A percentile compares a stretch with the other conserved stretches of the same genome.
Evolutionary conservation across 805 yeast genomes (phyloP).

Genomic region (Candida tibetensis): DNA sequence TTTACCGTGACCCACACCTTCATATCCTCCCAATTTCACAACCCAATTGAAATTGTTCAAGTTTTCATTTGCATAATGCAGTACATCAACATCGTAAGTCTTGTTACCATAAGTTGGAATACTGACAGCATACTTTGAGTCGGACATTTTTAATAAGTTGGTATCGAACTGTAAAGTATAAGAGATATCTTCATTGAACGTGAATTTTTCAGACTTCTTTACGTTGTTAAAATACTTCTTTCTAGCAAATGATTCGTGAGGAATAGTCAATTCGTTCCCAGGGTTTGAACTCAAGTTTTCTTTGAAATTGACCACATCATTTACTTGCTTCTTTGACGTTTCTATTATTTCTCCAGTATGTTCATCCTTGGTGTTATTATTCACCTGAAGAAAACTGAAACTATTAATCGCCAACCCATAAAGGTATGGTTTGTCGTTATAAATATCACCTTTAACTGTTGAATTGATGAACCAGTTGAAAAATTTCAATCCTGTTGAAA

Average conservation of each 20-base stretch:
- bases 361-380: conserved; percentile 13
- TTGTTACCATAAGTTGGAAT: conserved; percentile 48
- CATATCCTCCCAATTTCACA: conserved; percentile 36
- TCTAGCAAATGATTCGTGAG: conserved; percentile 35
- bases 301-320: conserved; percentile 9
- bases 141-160: conserved; percentile 48
- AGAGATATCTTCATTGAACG: conserved; percentile 32
- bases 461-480: conserved; percentile 61
- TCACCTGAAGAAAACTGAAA: conserved; percentile 45
- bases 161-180: conserved; percentile 57
- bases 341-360: conserved; percentile 6
- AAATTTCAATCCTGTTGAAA: conserved; percentile 49
- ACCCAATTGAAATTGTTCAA: conserved; percentile 48
- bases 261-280: conserved; percentile 27
- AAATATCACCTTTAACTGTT: conserved; percentile 62
- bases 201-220: conserved; percentile 37
- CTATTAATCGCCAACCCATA: conserved; percentile 62
- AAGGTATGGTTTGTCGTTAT: conserved; percentile 57
- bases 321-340: conserved; percentile 3
- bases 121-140: conserved; percentile 48
- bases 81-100: conserved; percentile 44
- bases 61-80: conserved; percentile 40
- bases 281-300: conserved; percentile 26
- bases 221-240: conserved; percentile 42
- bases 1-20: conserved; percentile 30